phyloP scores from a whole-genome alignment of 768 basidiomycete genomes.

The Leccinum variicolor region DNA sequence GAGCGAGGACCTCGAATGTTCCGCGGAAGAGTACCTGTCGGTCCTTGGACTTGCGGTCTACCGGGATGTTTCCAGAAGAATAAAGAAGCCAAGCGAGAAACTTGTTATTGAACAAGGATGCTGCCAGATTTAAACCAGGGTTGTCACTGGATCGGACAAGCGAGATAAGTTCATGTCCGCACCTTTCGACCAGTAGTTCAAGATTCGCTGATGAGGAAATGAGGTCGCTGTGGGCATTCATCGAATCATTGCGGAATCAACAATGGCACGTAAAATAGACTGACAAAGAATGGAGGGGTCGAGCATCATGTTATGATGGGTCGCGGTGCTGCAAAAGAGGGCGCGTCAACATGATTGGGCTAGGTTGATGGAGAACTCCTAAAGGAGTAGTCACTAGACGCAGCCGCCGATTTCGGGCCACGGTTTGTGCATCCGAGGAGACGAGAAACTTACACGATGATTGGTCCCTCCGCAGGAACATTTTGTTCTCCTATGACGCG shows the following conservation, averaged over 20 bases:
- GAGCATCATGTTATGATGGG: slow-evolving; percentile 95
- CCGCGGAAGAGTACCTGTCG: slow-evolving; percentile 83
- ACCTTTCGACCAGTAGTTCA: slow-evolving; percentile 97
- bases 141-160: slow-evolving; percentile 9
- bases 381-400: background rate
- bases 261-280: slow-evolving; percentile 28
- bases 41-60: slow-evolving; percentile 93
- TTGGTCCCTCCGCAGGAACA: slow-evolving; percentile 83
- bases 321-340: slow-evolving; percentile 55
- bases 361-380: background rate
- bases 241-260: slow-evolving; percentile 15
- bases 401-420: slow-evolving; percentile 1
- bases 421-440: background rate
- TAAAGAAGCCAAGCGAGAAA: slow-evolving; percentile 67
- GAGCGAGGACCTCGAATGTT: slow-evolving; percentile 80
- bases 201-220: slow-evolving; percentile 75
- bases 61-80: slow-evolving; percentile 96
- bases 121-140: slow-evolving; percentile 34
- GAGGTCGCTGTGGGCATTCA: slow-evolving; percentile 54
- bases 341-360: slow-evolving; percentile 10
- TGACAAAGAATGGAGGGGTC: slow-evolving; percentile 81
- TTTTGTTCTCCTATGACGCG: slow-evolving; percentile 85
- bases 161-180: slow-evolving; percentile 16
- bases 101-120: slow-evolving; percentile 79
- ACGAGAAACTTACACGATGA: slow-evolving; percentile 72